phyloP scores from a whole-genome alignment of 495 filamentous ascomycete species.

The Xylaria intraflava region DNA sequence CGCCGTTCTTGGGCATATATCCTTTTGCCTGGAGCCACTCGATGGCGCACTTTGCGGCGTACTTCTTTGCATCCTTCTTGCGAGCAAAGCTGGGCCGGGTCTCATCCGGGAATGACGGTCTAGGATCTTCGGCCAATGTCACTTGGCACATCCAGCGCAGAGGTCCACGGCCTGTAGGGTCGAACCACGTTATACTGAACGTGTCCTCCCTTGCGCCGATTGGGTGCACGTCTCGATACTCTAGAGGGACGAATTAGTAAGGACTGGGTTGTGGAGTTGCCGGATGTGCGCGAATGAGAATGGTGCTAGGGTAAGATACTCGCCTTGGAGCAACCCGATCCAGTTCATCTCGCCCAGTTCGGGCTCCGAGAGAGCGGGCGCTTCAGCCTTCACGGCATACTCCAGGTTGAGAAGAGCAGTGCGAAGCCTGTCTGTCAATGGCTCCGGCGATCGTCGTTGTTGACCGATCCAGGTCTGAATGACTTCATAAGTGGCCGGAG shows the following conservation, averaged over 20 bases:
- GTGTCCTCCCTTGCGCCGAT: constrained; percentile 7
- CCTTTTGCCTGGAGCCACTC: constrained; percentile 29
- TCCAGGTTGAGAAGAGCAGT: constrained; percentile 28
- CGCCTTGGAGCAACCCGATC: constrained; percentile 32
- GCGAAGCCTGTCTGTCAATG: constrained; percentile 26
- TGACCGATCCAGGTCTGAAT: constrained; percentile 33
- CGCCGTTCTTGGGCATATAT: constrained; percentile 16
- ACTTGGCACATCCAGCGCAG: constrained; percentile 21
- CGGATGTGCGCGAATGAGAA: background rate
- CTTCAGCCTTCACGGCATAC: constrained; percentile 12
- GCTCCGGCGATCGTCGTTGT: constrained; percentile 22
- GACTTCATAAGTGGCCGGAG: constrained; percentile 17
- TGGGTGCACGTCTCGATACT: constrained; percentile 12
- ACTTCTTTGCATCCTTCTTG: constrained; percentile 41
- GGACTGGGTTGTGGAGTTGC: too few species aligned
- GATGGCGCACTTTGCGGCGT: constrained; percentile 38
- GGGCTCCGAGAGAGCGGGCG: constrained; percentile 16
- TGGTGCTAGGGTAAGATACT: background rate
- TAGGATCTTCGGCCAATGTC: constrained; percentile 7
- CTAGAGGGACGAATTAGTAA: constrained; percentile 10
- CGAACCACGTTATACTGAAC: too few species aligned
- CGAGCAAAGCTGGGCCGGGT: constrained; percentile 22
- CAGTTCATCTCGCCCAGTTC: constrained; percentile 29
- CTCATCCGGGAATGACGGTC: constrained; percentile 24
- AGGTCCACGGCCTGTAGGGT: constrained; percentile 1